Evolutionary conservation across 176 grass and related monocot species (phyloP).

Genomic region (Calamus simplicifolius): DNA sequence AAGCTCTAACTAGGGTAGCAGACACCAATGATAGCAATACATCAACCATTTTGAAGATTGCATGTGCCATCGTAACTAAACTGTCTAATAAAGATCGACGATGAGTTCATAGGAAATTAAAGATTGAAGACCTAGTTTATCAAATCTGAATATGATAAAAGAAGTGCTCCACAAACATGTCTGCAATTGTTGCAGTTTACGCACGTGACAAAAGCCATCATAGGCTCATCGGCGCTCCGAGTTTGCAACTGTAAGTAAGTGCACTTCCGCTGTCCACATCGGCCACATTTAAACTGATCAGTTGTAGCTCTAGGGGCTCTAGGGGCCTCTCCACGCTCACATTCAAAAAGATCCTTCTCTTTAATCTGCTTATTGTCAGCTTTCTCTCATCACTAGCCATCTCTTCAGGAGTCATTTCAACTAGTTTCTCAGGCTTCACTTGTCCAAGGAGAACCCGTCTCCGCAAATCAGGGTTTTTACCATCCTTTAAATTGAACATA

Average conservation of each 20-base stretch:
- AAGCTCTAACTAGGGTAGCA: too few relatives aligned
- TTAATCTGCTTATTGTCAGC: conserved; percentile 62
- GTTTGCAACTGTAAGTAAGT: conserved; percentile 84
- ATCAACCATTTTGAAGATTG: too few relatives aligned
- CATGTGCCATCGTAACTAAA: too few relatives aligned
- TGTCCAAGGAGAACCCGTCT: conserved; percentile 56
- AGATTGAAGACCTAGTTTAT: too few relatives aligned
- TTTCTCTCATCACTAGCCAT: conserved; percentile 76
- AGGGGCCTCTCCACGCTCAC: conserved; percentile 49
- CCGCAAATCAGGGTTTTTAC: conserved; percentile 73
- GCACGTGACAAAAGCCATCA: conserved; percentile 87
- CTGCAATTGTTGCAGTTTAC: conserved; percentile 59
- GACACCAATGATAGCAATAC: too few relatives aligned
- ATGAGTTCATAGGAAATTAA: too few relatives aligned
- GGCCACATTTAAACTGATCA: conserved; percentile 77
- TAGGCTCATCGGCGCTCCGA: conserved; percentile 76
- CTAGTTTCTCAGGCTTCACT: conserved; percentile 41
- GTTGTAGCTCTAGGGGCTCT: conserved; percentile 77
- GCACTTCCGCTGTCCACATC: conserved; percentile 67
- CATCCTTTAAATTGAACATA: conserved; percentile 72
- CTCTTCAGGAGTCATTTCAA: conserved; percentile 42
- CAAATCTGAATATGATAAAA: too few relatives aligned
- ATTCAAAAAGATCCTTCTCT: conserved; percentile 71
- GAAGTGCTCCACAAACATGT: too few relatives aligned
- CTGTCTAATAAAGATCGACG: too few relatives aligned